Conservation (phyloP, 1,284 basidiomycete species). For the Naganishia liquefaciens region DNA sequence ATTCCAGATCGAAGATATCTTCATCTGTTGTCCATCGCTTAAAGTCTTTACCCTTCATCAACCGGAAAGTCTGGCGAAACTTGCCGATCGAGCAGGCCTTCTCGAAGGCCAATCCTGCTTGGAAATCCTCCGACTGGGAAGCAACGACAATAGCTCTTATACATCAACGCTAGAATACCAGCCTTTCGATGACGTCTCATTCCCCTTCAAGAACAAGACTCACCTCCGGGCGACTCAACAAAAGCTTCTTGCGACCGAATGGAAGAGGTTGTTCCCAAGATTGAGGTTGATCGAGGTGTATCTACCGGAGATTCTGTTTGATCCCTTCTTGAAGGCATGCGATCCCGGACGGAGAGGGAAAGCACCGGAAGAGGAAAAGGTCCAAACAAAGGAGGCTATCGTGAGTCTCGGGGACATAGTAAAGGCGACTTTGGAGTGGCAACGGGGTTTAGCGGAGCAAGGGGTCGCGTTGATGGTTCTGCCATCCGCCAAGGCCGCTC, state of each 20-base stretch:
- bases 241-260: neutral
- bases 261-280: conserved; percentile 8
- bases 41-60: conserved; percentile 10
- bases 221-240: neutral
- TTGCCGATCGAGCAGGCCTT: neutral
- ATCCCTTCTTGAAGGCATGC: neutral
- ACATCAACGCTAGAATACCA: conserved; percentile 19
- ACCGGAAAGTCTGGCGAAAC: neutral
- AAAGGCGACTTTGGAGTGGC: neutral
- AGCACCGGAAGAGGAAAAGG: neutral
- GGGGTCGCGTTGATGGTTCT: neutral
- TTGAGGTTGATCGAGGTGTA: conserved; percentile 10
- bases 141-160: conserved; percentile 6
- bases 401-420: neutral
- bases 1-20: conserved; percentile 22
- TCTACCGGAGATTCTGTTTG: neutral
- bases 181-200: conserved; percentile 11
- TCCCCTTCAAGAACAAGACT: conserved; percentile 7
- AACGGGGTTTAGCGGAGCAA: neutral
- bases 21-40: conserved; percentile 4
- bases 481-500: neutral
- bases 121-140: conserved; percentile 8
- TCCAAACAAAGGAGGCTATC: neutral
- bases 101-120: neutral
- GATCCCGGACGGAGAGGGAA: neutral